Evolutionary conservation across 164 flowering plant species (phyloP), one percentile per base, ranked within the genome.

Genomic region (Macadamia integrifolia): DNA sequence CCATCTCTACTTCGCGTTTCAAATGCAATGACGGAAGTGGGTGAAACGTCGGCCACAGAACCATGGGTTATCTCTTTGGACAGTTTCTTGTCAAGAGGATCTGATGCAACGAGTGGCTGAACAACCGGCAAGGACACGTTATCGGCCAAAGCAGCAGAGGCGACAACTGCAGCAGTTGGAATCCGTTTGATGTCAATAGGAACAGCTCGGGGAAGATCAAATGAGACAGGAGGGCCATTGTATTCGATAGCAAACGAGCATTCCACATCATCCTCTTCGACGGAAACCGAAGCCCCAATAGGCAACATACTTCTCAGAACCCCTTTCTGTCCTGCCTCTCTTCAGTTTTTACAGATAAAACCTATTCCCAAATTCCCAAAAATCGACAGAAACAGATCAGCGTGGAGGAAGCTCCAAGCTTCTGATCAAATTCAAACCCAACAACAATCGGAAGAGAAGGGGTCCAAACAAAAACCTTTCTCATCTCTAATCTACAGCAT

Each of bases 211-310:
- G 93, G 97, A 15, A 93, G 65, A 40, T 79, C 84, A 46, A 77
- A 78, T 46, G 69, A 40, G 1, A 93, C 75, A 6, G 87, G 90
- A 46, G 96, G 94, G 6, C 96, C 98, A 13, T 70, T 42, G 64
- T 93, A 91, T 82, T 85, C 94, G 31, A 78, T 12, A 1, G 98
- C 98, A 74, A 91, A 80, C 1, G 97, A 87, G 70, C 82, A 88
- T 40, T 90, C 93, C 1, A 73, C 18, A 30, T 72, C 82, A 42
- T 72, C 80, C 13, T 73, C 80, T 23, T 55, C 60, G 35, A 70
- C 75, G 12, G 78, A 68, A 64, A 53, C 65, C 35, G 84, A 67
- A 68, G 78, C 66, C 63, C 63, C 78, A 58, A 71, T 71, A 1
- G 83, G 84, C 74, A 78, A 14, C 73, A 80, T 58, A 69, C 84